phyloP scores from a whole-genome alignment of 257 asterid genomes.

The Jasminum sambac region DNA sequence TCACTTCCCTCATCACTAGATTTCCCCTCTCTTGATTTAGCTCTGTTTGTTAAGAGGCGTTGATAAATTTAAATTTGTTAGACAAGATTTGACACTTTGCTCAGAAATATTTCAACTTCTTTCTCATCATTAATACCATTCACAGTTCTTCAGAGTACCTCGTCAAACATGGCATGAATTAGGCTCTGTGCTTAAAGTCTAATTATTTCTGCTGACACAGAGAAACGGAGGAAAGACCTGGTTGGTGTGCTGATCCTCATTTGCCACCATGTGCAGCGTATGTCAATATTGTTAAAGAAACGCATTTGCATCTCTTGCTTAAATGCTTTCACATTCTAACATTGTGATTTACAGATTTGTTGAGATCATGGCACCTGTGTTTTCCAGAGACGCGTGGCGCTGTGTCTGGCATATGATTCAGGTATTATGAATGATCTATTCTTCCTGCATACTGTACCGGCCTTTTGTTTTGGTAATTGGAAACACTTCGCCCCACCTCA shows the following conservation, averaged over 20 bases:
- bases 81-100: background rate
- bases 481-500: background rate
- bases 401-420: slow-evolving; percentile 98
- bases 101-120: background rate
- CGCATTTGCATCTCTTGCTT: background rate
- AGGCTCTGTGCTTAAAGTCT: slow-evolving; percentile 5
- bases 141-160: background rate
- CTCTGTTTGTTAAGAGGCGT: background rate
- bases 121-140: background rate
- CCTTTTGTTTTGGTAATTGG: background rate
- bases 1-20: background rate
- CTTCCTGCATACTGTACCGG: background rate
- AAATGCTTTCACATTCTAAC: slow-evolving; percentile 1
- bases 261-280: slow-evolving; percentile 99
- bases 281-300: slow-evolving; percentile 24
- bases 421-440: slow-evolving; percentile 51
- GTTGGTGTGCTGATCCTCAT: slow-evolving; percentile 86
- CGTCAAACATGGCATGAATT: slow-evolving; percentile 9
- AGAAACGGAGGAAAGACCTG: slow-evolving; percentile 82
- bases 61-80: background rate
- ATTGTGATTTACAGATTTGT: slow-evolving; percentile 58
- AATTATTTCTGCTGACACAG: slow-evolving; percentile 35
- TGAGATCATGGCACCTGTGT: slow-evolving; percentile 98
- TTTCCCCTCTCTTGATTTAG: background rate
- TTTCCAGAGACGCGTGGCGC: slow-evolving; percentile 94